Conservation (phyloP, 805 yeast genomes). For the Candida verbasci region DNA sequence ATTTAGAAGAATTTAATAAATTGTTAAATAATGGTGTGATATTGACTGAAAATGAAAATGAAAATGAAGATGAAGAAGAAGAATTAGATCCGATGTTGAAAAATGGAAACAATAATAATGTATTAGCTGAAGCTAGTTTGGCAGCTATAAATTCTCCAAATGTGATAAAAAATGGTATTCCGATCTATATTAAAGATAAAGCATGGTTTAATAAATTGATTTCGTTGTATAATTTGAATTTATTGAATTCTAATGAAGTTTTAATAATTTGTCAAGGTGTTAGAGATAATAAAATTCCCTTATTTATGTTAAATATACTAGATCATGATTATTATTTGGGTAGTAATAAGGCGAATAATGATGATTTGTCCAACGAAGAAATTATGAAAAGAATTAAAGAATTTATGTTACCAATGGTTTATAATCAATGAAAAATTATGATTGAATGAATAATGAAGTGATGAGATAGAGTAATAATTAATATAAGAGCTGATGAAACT, state of each 20-base stretch:
- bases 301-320: constrained; percentile 29
- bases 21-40: neutral
- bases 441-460: too few relatives aligned
- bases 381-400: constrained; percentile 27
- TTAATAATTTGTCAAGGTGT: constrained; percentile 32
- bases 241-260: constrained; percentile 26
- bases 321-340: constrained; percentile 24
- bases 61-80: too few relatives aligned
- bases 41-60: too few relatives aligned
- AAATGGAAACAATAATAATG: constrained; percentile 21
- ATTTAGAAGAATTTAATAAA: neutral
- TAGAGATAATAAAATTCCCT: constrained; percentile 33
- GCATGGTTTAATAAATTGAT: constrained; percentile 34
- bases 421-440: constrained; percentile 5
- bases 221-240: constrained; percentile 21
- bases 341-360: constrained; percentile 12
- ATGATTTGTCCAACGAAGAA: constrained; percentile 18
- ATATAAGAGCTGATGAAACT: too few relatives aligned
- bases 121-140: constrained; percentile 25
- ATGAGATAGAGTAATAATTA: too few relatives aligned
- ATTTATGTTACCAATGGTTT: constrained; percentile 33
- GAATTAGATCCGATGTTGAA: constrained; percentile 27
- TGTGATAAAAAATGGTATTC: constrained; percentile 19
- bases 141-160: constrained; percentile 29
- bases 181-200: constrained; percentile 30